Conservation (phyloP, 2,329 filamentous ascomycete genomes). For the Cephalotrichum gorgonifer region DNA sequence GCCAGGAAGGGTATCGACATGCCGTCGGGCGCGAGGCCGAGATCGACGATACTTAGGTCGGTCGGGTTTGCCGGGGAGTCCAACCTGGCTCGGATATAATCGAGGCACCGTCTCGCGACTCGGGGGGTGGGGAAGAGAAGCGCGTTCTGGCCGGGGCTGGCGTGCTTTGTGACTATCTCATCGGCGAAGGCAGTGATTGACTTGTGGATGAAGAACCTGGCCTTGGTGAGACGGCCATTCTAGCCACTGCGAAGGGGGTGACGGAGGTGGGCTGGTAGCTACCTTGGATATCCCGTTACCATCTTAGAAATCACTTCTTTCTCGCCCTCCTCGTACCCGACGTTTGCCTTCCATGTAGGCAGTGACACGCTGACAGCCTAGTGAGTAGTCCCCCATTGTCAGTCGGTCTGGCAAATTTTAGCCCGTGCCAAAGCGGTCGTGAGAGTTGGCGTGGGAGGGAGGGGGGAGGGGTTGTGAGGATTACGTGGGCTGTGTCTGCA, state of each 20-base stretch:
- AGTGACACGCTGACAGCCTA: constrained; percentile 94
- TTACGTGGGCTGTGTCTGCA: constrained; percentile 67
- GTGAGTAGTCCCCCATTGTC: not conserved
- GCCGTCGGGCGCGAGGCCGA: constrained; percentile 41
- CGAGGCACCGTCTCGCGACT: constrained; percentile 61
- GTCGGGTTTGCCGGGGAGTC: constrained; percentile 38
- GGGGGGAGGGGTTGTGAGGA: constrained; percentile 18
- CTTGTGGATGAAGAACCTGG: constrained; percentile 83
- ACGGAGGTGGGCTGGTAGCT: constrained; percentile 11
- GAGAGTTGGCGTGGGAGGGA: not conserved
- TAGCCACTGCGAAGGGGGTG: not conserved
- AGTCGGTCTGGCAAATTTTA: not conserved
- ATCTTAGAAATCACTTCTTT: constrained; percentile 76
- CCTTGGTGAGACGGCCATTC: constrained; percentile 8
- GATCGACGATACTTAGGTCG: constrained; percentile 47
- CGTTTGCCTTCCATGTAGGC: constrained; percentile 82
- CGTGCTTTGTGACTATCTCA: constrained; percentile 56
- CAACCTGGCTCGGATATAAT: constrained; percentile 55
- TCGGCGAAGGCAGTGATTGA: constrained; percentile 64
- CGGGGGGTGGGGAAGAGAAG: constrained; percentile 72
- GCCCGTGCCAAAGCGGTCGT: not conserved
- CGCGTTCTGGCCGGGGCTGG: constrained; percentile 51
- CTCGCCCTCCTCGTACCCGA: constrained; percentile 90
- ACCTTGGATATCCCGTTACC: constrained; percentile 86
- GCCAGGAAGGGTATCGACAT: constrained; percentile 40